Percentiles rank a stretch among this genome's conserved stretches.
Conservation (phyloP, 805 yeast genomes). For the Wickerhamiella kazuoi region DNA sequence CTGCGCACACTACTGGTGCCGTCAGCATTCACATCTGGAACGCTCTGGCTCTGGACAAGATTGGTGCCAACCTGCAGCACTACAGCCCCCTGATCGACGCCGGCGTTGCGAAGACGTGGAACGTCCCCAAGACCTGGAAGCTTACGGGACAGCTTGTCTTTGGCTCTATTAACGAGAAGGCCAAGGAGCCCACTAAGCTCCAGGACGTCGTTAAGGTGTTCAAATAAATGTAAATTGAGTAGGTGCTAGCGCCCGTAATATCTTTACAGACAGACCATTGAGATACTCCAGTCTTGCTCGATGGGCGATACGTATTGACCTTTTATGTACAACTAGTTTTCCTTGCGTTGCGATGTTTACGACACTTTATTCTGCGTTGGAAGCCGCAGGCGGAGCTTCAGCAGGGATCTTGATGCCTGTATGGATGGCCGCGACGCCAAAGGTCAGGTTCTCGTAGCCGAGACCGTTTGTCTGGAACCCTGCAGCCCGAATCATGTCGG, state of each 20-base stretch:
- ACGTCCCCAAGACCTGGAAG: conserved; percentile 27
- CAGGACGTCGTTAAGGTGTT: not conserved
- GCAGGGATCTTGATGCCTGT: conserved; percentile 84
- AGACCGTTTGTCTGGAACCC: conserved; percentile 81
- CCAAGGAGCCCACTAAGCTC: conserved; percentile 1
- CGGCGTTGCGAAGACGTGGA: conserved; percentile 23
- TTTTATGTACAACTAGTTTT: too few species aligned
- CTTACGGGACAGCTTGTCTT: conserved; percentile 35
- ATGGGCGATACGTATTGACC: too few species aligned
- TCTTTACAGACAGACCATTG: too few species aligned
- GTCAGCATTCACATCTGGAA: conserved; percentile 36
- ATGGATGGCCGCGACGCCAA: conserved; percentile 92
- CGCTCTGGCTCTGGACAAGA: conserved; percentile 27
- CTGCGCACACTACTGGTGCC: conserved; percentile 28
- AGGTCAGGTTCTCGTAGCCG: conserved; percentile 87
- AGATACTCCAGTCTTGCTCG: too few species aligned
- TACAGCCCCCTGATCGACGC: conserved; percentile 30
- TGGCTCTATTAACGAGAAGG: conserved; percentile 21
- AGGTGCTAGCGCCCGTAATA: too few species aligned
- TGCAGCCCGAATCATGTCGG: conserved; percentile 80
- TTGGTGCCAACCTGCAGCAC: conserved; percentile 38
- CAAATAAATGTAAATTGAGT: too few species aligned
- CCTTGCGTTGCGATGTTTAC: too few species aligned
- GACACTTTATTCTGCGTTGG: too few species aligned
- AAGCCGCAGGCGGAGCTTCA: too few species aligned